Evolutionary conservation across 495 filamentous ascomycete species (phyloP), one percentile per base, ranked within the genome.

Genomic region (Haplographium delicatum): DNA sequence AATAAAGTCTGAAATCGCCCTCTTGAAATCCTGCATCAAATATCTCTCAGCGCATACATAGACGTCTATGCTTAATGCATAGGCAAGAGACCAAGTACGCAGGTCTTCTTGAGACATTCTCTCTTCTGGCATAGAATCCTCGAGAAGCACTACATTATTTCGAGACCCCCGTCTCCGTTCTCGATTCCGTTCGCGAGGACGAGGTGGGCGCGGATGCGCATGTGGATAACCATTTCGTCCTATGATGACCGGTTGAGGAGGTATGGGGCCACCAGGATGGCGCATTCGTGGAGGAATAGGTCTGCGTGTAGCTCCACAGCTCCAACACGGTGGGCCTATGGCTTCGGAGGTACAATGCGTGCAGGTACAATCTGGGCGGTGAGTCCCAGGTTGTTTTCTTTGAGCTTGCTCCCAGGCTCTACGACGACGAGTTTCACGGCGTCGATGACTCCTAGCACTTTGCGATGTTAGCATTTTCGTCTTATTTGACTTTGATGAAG

Each of bases 1-100:
- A 41, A 65, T 60, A 15, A 44, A 56, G 18, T 63, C 64, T 6
- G 68, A 63, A 11, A 74, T 57, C 11, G 62, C 64, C 13, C 27
- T 31, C 54, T 73, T 71, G 63, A 74, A 68, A 23, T 65, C 68
- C n/a, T 66, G 62, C 25, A 73, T 63, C 31, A 70, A 57, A 50
- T 67, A 73, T 26, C 69, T 65, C 53, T 70, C 65, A 18, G 70
- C 71, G 22, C 68, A 62, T 45, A 74, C 68, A 59, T 74, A 73
- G 0, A 72, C 69, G 38, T 70, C 68, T 11, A 74, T 42, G 51
- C 66, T 64, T 25, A 72, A 66, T 46, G 67, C 61, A 54, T 71
- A 74, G 0, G 68, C 54, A n/a, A 73, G 52, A 4, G 68, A 62
- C 71, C 71, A 74, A 5, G 71, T 71, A 9, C 59, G 66, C 23